Evolutionary conservation across 306 rosid genomes (phyloP), one percentile per base, ranked within the genome.

Genomic region (Cajanus cajan): DNA sequence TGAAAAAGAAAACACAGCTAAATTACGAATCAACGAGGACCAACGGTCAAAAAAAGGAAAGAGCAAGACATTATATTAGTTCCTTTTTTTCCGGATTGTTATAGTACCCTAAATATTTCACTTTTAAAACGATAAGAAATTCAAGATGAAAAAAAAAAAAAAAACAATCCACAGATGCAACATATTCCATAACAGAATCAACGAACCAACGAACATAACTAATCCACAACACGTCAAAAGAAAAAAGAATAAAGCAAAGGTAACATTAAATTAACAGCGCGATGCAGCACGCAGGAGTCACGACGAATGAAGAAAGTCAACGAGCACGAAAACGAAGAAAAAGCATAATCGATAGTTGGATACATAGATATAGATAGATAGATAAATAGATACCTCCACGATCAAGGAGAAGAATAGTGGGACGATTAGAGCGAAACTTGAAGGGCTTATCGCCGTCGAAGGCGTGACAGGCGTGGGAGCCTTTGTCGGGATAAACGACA

Each of bases 371-470:
- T 1, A 28, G 12, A 51, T 2, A 28, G 14, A 48, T 5, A 67
- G 6, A 25, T 12, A 82, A 10, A 54, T 37, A 61, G 8, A 25
- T 88, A 93, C 99, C 97, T 88, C 96, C 99, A 58, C 99, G 99
- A 77, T 95, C 97, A 85, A 95, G 79, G 37, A 95, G 88, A 82
- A 87, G 78, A 67, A 95, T 19, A 71, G 83, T 76, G 25, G 98
- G 88, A 15, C 90, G 95, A 68, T 15, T 8, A 22, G 73, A 21
- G 1, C 37, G 62, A 52, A 86, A 58, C 68, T 84, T 91, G 78
- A 91, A 93, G 36, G 93, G 93, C 85, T 84, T 92, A 63, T 88
- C 93, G 37, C 94, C 96, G 1, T 90, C 90, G 59, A 92, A 95
- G 16, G 85, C 86, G 15, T 82, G 40, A 31, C 99, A 95, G 0